Percentiles rank a stretch among this genome's conserved stretches.
phyloP scores from a whole-genome alignment of 2,329 filamentous ascomycete species.

The Pseudogymnoascus verrucosus region DNA sequence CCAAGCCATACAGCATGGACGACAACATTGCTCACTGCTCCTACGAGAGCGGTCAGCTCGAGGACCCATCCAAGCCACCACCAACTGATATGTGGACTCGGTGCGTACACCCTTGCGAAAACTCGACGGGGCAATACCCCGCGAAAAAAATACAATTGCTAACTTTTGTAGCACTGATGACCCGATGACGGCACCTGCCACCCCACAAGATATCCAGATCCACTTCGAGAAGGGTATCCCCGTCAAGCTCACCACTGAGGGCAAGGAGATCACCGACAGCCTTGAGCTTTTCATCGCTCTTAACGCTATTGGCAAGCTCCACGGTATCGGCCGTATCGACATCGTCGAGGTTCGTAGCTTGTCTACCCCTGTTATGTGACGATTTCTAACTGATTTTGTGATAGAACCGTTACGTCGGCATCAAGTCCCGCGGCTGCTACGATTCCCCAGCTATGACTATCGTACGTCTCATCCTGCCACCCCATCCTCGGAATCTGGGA shows the following conservation, averaged over 20 bases:
- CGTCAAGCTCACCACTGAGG: slow-evolving; percentile 49
- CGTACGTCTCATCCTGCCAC: too few relatives aligned
- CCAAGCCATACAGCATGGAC: slow-evolving; percentile 60
- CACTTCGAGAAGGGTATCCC: slow-evolving; percentile 70
- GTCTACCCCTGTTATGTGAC: not conserved
- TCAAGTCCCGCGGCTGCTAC: slow-evolving; percentile 77
- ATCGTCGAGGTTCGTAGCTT: slow-evolving; percentile 72
- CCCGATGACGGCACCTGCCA: slow-evolving; percentile 61
- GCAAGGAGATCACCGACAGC: slow-evolving; percentile 57
- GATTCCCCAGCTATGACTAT: slow-evolving; percentile 54
- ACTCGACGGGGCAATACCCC: slow-evolving; percentile 10
- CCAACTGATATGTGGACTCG: slow-evolving; percentile 74
- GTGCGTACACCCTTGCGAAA: not conserved
- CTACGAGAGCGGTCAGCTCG: slow-evolving; percentile 73
- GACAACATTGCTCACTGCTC: slow-evolving; percentile 69
- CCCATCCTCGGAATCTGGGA: too few relatives aligned
- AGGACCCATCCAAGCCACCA: slow-evolving; percentile 55
- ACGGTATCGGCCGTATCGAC: slow-evolving; percentile 74
- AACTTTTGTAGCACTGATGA: slow-evolving; percentile 41
- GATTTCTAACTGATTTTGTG: not conserved
- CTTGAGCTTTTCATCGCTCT: slow-evolving; percentile 64
- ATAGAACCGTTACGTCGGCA: slow-evolving; percentile 62
- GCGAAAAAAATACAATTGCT: slow-evolving; percentile 15
- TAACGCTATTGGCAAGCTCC: slow-evolving; percentile 61
- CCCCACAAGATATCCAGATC: slow-evolving; percentile 63